Conservation (phyloP, 2,329 filamentous ascomycete species). For the Fusarium sp. region DNA sequence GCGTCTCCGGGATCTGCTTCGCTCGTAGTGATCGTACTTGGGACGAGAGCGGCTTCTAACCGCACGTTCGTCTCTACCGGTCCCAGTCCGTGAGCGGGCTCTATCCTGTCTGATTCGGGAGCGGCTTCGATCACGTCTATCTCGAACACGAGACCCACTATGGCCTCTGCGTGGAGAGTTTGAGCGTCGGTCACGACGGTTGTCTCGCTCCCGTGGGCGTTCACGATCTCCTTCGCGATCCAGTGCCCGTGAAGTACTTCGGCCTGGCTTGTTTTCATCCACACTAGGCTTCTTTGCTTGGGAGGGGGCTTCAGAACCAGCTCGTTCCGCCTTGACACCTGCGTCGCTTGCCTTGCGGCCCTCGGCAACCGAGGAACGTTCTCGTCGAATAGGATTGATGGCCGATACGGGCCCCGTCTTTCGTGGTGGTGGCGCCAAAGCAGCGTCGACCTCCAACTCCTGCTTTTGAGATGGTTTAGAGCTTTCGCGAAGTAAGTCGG, state of each 20-base stretch:
- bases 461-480: constrained; percentile 60
- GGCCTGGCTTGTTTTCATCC: constrained; percentile 49
- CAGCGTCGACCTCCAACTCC: constrained; percentile 67
- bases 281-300: constrained; percentile 42
- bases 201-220: constrained; percentile 45
- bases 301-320: constrained; percentile 49
- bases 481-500: constrained; percentile 69
- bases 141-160: constrained; percentile 48
- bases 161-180: constrained; percentile 53
- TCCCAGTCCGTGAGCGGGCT: constrained; percentile 53
- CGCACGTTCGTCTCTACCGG: constrained; percentile 47
- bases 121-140: constrained; percentile 53
- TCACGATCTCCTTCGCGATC: constrained; percentile 45
- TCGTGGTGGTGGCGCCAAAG: constrained; percentile 65
- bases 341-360: constrained; percentile 53
- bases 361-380: constrained; percentile 57
- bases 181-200: constrained; percentile 52
- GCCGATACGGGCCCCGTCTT: constrained; percentile 65
- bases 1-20: constrained; percentile 51
- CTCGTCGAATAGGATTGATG: constrained; percentile 65
- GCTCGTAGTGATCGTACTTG: constrained; percentile 49
- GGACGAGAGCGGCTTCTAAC: constrained; percentile 52
- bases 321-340: constrained; percentile 50
- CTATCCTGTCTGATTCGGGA: constrained; percentile 53
- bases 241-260: constrained; percentile 48